Conservation (phyloP, 2,329 filamentous ascomycete species). For the Thelonectria blattea region DNA sequence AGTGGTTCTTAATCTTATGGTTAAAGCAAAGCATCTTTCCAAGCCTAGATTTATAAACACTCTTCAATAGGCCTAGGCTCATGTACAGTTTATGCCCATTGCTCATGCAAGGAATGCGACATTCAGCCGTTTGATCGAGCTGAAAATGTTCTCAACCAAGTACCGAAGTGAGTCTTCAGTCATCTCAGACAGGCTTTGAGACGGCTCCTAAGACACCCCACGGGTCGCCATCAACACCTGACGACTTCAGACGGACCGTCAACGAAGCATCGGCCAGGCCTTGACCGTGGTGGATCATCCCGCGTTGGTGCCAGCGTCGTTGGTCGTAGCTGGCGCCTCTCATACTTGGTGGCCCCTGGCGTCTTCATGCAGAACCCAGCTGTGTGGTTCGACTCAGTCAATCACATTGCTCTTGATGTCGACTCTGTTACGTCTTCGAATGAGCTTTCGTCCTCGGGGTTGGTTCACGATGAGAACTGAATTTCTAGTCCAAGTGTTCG, state of each 20-base stretch:
- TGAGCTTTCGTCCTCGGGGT: neutral
- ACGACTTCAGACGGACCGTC: neutral
- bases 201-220: conserved; percentile 2
- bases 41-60: conserved; percentile 4
- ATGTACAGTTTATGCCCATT: neutral
- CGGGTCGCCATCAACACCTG: conserved; percentile 2
- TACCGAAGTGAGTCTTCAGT: too few relatives aligned
- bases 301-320: conserved; percentile 9
- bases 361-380: neutral
- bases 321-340: conserved; percentile 6
- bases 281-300: conserved; percentile 19
- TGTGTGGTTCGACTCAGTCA: conserved; percentile 14
- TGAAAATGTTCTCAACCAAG: too few relatives aligned
- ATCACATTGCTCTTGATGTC: conserved; percentile 1
- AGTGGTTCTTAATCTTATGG: neutral
- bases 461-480: conserved; percentile 76
- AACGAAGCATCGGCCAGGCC: conserved; percentile 13
- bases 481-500: conserved; percentile 78
- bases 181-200: neutral
- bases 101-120: too few relatives aligned
- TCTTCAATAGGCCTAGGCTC: neutral
- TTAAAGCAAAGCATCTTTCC: neutral
- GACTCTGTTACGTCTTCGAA: neutral
- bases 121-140: too few relatives aligned
- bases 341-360: conserved; percentile 18